phyloP scores from a whole-genome alignment of 257 asterid species.

The Nicotiana paniculata region DNA sequence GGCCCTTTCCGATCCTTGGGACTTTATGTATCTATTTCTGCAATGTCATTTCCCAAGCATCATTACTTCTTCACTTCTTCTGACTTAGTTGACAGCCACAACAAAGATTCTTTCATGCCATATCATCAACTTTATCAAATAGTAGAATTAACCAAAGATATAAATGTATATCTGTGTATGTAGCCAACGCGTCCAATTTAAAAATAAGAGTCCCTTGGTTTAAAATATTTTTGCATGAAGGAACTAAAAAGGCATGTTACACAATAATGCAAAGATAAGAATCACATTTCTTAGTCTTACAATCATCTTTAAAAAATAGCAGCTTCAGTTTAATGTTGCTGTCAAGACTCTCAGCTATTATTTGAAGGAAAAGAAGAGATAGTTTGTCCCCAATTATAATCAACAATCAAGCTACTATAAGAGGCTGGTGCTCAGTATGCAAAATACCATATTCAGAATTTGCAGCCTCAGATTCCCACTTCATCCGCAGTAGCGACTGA shows the following conservation, averaged over 20 bases:
- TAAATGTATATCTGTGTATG: neutral
- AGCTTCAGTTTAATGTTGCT: neutral
- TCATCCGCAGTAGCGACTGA: neutral
- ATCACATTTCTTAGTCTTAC: neutral
- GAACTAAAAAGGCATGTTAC: neutral
- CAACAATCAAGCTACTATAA: neutral
- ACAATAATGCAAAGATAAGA: neutral
- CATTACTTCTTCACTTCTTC: neutral
- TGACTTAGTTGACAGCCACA: neutral
- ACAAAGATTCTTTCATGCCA: neutral
- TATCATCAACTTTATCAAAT: neutral
- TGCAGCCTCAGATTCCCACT: neutral
- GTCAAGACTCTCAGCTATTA: neutral
- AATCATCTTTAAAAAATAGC: neutral
- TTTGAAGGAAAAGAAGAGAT: neutral
- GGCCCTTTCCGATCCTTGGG: neutral
- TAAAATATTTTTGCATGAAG: neutral
- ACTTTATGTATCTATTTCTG: conserved; percentile 10
- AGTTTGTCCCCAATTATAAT: neutral
- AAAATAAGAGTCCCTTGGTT: neutral
- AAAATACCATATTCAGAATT: neutral
- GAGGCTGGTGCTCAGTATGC: neutral
- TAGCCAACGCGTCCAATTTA: neutral
- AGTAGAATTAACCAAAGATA: neutral
- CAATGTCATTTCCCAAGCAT: conserved; percentile 4